Percentiles rank a stretch among this genome's conserved stretches.
These are phyloP conservation scores for Quercus cerris DNA, from an alignment of 306 rosid species.

Conservation along the genomic window DNA sequence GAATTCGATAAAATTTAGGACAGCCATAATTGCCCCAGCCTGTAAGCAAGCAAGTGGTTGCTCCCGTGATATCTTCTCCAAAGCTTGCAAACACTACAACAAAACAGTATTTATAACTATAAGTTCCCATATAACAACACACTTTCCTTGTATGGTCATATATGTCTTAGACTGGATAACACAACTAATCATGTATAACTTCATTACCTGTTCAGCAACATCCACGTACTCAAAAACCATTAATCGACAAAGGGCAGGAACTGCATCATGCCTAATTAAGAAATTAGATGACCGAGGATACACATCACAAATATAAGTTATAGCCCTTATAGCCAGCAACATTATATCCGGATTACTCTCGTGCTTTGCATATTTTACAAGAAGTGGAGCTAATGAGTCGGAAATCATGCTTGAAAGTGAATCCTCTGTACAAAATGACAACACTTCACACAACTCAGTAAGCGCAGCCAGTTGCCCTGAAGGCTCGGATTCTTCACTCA, in stretches of 20 bases:
- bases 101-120: conserved; percentile 11
- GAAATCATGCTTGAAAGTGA: conserved; percentile 77
- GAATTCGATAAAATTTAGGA: conserved; percentile 78
- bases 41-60: conserved; percentile 94
- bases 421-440: conserved; percentile 87
- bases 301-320: conserved; percentile 86
- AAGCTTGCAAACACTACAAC: conserved; percentile 88
- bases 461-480: conserved; percentile 68
- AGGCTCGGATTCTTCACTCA: conserved; percentile 66
- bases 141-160: conserved; percentile 1
- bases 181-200: conserved; percentile 11
- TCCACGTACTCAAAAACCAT: conserved; percentile 79
- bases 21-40: conserved; percentile 95
- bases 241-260: conserved; percentile 79
- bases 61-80: conserved; percentile 95
- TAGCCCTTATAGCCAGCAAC: conserved; percentile 87
- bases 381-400: conserved; percentile 65
- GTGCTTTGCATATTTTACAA: conserved; percentile 69
- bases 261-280: conserved; percentile 83
- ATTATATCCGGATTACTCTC: conserved; percentile 67
- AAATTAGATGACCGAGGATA: conserved; percentile 77
- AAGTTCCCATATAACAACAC: neutral
- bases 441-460: conserved; percentile 79
- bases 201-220: conserved; percentile 91
- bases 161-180: neutral